Evolutionary conservation across 1,139 yeast genomes (phyloP).

Genomic region (Diutina sp.): DNA sequence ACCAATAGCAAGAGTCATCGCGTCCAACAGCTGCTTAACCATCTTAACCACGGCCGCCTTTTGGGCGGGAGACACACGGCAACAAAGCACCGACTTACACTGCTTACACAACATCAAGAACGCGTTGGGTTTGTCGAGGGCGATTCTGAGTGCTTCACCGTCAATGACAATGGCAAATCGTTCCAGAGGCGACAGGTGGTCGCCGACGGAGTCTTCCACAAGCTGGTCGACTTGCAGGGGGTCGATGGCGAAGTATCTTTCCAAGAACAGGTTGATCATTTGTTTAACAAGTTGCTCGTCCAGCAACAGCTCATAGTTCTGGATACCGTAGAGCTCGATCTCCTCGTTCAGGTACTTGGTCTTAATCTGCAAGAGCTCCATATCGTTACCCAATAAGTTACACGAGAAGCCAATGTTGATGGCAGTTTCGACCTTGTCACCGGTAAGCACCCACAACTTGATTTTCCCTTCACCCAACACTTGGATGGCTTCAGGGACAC

Average conservation of each 20-base stretch:
- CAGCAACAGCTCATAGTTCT: not conserved
- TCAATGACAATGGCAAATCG: conserved; percentile 79
- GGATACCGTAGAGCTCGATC: not conserved
- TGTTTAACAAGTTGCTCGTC: conserved; percentile 6
- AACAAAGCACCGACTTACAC: conserved; percentile 87
- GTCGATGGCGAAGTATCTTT: conserved; percentile 6
- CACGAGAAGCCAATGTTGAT: conserved; percentile 96
- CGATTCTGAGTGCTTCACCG: conserved; percentile 56
- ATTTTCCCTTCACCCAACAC: conserved; percentile 82
- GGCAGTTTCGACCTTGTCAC: conserved; percentile 96
- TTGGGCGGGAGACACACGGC: conserved; percentile 95
- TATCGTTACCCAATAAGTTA: conserved; percentile 72
- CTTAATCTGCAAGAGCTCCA: conserved; percentile 66
- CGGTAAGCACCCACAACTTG: conserved; percentile 93
- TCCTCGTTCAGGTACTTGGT: conserved; percentile 8
- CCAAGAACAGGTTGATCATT: conserved; percentile 6
- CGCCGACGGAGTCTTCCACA: conserved; percentile 44
- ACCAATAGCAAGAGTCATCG: conserved; percentile 88
- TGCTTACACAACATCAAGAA: conserved; percentile 82
- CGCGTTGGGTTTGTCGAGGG: conserved; percentile 23
- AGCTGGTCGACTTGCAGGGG: conserved; percentile 37
- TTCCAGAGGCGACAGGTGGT: conserved; percentile 70
- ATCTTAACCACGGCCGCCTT: conserved; percentile 91
- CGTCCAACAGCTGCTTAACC: conserved; percentile 64
- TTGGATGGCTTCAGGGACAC: conserved; percentile 91